Conservation (phyloP, 2,329 filamentous ascomycete species). For the Exophiala bonariae region DNA sequence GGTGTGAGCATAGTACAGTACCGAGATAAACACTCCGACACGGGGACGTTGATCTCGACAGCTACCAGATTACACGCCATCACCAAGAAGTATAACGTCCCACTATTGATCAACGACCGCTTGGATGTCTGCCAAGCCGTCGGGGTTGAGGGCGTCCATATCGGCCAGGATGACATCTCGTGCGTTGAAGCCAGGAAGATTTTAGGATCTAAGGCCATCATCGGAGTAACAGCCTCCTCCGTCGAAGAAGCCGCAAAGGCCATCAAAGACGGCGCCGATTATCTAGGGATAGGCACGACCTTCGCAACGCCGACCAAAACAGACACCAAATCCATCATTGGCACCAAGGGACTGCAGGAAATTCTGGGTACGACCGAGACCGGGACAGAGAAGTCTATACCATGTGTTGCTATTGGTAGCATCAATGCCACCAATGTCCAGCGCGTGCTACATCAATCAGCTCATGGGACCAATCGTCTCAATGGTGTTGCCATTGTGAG, state of each 20-base stretch:
- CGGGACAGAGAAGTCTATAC: constrained; percentile 43
- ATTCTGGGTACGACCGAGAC: constrained; percentile 64
- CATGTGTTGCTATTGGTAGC: constrained; percentile 83
- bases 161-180: constrained; percentile 94
- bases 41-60: constrained; percentile 67
- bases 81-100: constrained; percentile 67
- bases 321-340: constrained; percentile 80
- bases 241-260: constrained; percentile 71
- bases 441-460: constrained; percentile 71
- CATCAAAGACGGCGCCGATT: constrained; percentile 76
- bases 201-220: constrained; percentile 75
- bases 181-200: constrained; percentile 67
- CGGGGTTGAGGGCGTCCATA: constrained; percentile 86
- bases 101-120: constrained; percentile 89
- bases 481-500: constrained; percentile 87
- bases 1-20: constrained; percentile 88
- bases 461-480: constrained; percentile 43
- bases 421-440: constrained; percentile 76
- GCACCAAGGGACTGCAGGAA: constrained; percentile 66
- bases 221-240: constrained; percentile 83
- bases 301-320: constrained; percentile 87
- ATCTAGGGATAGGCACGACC: constrained; percentile 87
- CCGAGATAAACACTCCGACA: constrained; percentile 82
- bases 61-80: constrained; percentile 70
- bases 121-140: constrained; percentile 85